Conservation (phyloP, 2,329 filamentous ascomycete species). For the Phoma sp. region DNA sequence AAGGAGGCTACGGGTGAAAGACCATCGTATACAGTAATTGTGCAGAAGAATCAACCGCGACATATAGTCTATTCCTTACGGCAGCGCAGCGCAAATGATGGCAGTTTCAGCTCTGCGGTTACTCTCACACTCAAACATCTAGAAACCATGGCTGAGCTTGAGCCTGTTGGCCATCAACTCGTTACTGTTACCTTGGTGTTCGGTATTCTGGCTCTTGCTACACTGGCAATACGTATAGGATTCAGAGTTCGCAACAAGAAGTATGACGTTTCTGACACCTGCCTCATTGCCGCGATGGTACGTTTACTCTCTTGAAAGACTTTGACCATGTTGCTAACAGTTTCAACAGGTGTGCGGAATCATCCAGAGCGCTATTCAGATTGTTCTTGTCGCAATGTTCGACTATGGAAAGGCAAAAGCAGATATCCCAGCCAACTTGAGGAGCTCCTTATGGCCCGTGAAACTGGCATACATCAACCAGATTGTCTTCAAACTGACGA, state of each 20-base stretch:
- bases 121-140: neutral
- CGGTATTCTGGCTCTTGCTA: slow-evolving; percentile 3
- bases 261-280: slow-evolving; percentile 16
- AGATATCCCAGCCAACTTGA: slow-evolving; percentile 5
- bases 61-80: neutral
- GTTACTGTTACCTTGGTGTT: slow-evolving; percentile 15
- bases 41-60: neutral
- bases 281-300: slow-evolving; percentile 19
- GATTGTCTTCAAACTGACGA: slow-evolving; percentile 19
- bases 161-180: slow-evolving; percentile 14
- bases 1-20: neutral
- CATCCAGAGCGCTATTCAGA: slow-evolving; percentile 17
- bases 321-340: neutral
- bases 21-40: neutral
- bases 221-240: slow-evolving; percentile 7
- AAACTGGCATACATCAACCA: slow-evolving; percentile 18
- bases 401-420: slow-evolving; percentile 17
- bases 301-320: neutral
- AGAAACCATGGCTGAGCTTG: slow-evolving; percentile 10
- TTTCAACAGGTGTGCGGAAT: slow-evolving; percentile 5
- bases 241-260: slow-evolving; percentile 11
- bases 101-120: neutral
- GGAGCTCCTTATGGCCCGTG: slow-evolving; percentile 6
- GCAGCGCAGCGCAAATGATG: neutral
- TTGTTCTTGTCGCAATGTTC: slow-evolving; percentile 11